Evolutionary conservation across 2,329 filamentous ascomycete species (phyloP).

Genomic region (Cercospora zeina): DNA sequence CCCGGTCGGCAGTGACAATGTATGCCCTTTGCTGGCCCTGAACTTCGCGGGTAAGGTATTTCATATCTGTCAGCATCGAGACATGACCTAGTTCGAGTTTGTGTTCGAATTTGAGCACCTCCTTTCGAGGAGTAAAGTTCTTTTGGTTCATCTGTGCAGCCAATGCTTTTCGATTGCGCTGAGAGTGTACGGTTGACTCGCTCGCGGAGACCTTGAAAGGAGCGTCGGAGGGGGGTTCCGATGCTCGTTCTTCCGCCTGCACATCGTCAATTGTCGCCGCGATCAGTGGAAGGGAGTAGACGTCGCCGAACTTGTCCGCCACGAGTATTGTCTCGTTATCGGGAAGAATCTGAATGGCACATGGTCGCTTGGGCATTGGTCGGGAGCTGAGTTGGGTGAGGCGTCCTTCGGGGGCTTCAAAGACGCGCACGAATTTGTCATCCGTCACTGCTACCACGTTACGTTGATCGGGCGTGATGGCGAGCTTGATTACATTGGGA

Average conservation of each 20-base stretch:
- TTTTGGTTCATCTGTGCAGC: constrained; percentile 57
- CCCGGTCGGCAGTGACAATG: constrained; percentile 67
- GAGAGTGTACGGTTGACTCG: constrained; percentile 61
- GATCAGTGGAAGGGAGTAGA: constrained; percentile 80
- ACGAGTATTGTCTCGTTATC: constrained; percentile 73
- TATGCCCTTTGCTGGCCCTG: constrained; percentile 55
- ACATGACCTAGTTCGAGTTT: constrained; percentile 87
- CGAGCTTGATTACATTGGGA: constrained; percentile 69
- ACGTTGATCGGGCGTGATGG: constrained; percentile 62
- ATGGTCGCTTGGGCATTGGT: constrained; percentile 88
- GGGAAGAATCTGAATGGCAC: constrained; percentile 68
- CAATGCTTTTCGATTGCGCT: constrained; percentile 59
- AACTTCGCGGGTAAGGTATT: constrained; percentile 52
- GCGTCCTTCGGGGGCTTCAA: constrained; percentile 64
- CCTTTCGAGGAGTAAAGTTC: constrained; percentile 48
- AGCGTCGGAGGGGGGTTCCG: constrained; percentile 32
- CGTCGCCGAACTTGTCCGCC: constrained; percentile 96
- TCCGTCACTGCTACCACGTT: constrained; percentile 80
- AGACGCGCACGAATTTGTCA: constrained; percentile 86
- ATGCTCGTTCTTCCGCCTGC: constrained; percentile 30
- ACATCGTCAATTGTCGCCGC: constrained; percentile 40
- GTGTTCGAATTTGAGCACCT: constrained; percentile 64
- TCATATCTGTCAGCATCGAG: constrained; percentile 82
- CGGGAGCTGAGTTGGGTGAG: constrained; percentile 71
- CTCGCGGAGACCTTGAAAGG: constrained; percentile 56